Base-by-base conservation (phyloP, 352 stramenopile species). In the Globisporangium apiculatum region DNA sequence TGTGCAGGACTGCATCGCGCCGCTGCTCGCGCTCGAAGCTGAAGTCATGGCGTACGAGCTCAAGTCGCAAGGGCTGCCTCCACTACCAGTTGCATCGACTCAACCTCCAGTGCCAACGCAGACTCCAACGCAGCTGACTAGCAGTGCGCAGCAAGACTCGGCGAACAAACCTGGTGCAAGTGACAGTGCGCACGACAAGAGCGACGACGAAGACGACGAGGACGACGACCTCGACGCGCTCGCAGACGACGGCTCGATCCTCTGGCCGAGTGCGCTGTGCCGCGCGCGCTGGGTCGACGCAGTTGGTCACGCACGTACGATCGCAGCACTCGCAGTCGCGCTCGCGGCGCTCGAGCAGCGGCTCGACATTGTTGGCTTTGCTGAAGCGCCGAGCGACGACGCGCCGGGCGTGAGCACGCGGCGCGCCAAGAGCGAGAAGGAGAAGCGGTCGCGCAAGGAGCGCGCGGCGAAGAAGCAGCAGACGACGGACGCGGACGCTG, bases 221-320 rank as follows among this genome's bases (percentile, higher is more conserved):
- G 85, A 93, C 15, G 85, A 94, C 41, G 73, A 91, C 12, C 69
- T 82, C 14, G 84, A 91, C 36, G 59, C 60, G 17, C 53, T 76
- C 15, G 69, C 64, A 0, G 81, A 95, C n/a, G 79, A 89, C 41
- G 76, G 71, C 0, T 65, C 74, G 4, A 69, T 74, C 35, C 53
- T 95, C 17, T 95, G 85, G 85, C 85, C 85, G 17, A 88, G 77
- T 0, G 77, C 72, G 31, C 71, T 83, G 54, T 87, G 78, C 37
- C 83, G 83, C 8, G 68, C 79, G 24, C 83, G 85, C 5, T 95
- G 85, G 85, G 67, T 93, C 45, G 61, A 68, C 4, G 78, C 73
- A 31, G 75, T 95, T 3, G 85, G 73, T 31, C 71, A 76, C 38
- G 69, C 67, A 0, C 53, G 60, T 10, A 88, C 72, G n/a, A 56